Evolutionary conservation across 2,329 filamentous ascomycete species (phyloP), one percentile per base, ranked within the genome.

Genomic region (Trichoderma oligosporum): DNA sequence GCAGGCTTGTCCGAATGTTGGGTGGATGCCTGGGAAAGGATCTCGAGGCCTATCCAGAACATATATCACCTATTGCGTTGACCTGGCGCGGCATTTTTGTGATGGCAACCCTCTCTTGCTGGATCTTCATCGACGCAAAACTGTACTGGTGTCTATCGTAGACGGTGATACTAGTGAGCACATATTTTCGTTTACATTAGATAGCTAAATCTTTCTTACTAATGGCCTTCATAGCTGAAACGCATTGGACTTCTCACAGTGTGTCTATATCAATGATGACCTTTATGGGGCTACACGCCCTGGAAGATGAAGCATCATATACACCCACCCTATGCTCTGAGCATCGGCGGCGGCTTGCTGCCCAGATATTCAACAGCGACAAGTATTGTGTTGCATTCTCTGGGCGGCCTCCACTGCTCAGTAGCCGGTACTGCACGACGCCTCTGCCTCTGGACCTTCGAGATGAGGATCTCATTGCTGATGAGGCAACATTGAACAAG

Each of bases 361-460:
- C 67, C 0, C 63, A 69, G 1, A 60, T 76, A 16, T 78, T 75
- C 57, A 70, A 66, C 33, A 61, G 74, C 11, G 82, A 85, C 62
- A 82, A 83, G 41, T 74, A 74, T 8, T 69, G 73, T 0, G 75
- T 79, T 0, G 73, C 78, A 0, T 82, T 83, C 45, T 76, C 77
- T 0, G 82, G 82, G 0, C 70, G 81, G 0, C 83, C 82, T 1
- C 82, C 82, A 0, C 66, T 78, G 2, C 65, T 83, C 7, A 74
- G 74, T 7, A 74, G 80, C 24, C 74, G 79, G 1, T 85, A 83
- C 62, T 79, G 76, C 48, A 74, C 75, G 4, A 75, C 81, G 1
- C 79, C 81, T 18, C 64, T 78, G 1, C 82, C 82, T 0, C 68
- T 85, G 0, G 83, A 85, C 62, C 65, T 86, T 0, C 71, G 68